A percentile compares a stretch with the other conserved stretches of the same genome.
Evolutionary conservation across 2,329 filamentous ascomycete genomes (phyloP).

Genomic region (Ophiostoma tasmaniense): DNA sequence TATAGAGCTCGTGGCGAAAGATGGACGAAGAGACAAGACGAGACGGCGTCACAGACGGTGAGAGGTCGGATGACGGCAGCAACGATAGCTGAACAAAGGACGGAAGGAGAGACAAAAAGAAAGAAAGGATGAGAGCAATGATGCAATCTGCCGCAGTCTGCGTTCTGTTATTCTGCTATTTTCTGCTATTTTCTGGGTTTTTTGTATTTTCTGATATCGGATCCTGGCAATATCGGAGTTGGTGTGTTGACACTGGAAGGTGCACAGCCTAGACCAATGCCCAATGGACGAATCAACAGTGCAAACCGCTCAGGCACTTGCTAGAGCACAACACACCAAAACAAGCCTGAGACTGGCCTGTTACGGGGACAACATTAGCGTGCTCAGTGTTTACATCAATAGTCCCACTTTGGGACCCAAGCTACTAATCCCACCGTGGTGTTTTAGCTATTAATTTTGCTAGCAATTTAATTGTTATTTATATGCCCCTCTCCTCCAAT

Average conservation of each 20-base stretch:
- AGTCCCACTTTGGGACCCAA: not conserved
- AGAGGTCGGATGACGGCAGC: not conserved
- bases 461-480: no score
- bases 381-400: not conserved
- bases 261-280: not conserved
- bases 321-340: not conserved
- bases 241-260: constrained; percentile 2
- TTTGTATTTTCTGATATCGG: not conserved
- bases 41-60: constrained; percentile 3
- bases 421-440: not conserved
- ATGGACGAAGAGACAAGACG: not conserved
- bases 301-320: not conserved
- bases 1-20: no score
- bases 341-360: constrained; percentile 10
- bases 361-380: constrained; percentile 23
- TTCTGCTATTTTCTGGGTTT: not conserved
- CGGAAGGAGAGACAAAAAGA: not conserved
- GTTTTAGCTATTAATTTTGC: not conserved
- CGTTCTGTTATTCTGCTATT: not conserved
- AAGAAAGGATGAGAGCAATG: not conserved
- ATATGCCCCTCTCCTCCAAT: not conserved
- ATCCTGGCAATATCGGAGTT: not conserved
- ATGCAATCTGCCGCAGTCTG: not conserved
- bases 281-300: not conserved
- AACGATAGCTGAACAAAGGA: not conserved